Base-by-base conservation (phyloP, 2,329 filamentous ascomycete species). In the Phyllosticta paracitricarpa region DNA sequence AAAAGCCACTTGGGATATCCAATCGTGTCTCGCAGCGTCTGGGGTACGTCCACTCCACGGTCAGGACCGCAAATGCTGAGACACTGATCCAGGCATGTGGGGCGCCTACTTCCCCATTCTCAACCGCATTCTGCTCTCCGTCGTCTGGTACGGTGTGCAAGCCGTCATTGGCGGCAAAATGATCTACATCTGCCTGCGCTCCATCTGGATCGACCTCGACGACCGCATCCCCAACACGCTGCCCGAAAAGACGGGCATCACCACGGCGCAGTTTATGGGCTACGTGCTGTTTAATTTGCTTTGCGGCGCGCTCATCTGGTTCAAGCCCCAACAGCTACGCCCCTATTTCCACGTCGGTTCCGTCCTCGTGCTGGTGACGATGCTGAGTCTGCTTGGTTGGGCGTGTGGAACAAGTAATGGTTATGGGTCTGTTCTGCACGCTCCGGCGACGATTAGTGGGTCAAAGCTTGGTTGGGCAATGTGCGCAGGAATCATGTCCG, bases 301-400 rank as follows among this genome's bases (percentile, higher is more conserved):
- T 26, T 69, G 65, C 2, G 69, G 77, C 9, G 76, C 76, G 1
- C 70, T 81, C 22, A 69, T 81, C 10, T 77, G 73, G 54, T 70
- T 79, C 26, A 71, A 71, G 1, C 79, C 78, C 0, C 59, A 61
- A 14, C 70, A 72, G 56, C 75, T 76, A 26, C 73, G 71, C 59
- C 66, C 67, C 58, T 68, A 73, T 4, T 65, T 69, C 40, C 66
- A 70, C 48, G 66, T 66, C 35, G 67, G 66, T 1, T 68, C 53
- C 26, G 66, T 73, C n/a, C 74, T 70, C 4, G 68, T 66, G 25
- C 66, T 68, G 64, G 78, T 70, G 14, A 67, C 67, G 8, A 65
- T 70, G 40, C 59, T 71, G 19, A 63, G 62, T 2, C 68, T 72
- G 25, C 61, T 71, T 24, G 69, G 70, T 19, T 72, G 75, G 71